These are phyloP conservation scores for Dryas drummondii DNA, from an alignment of 306 rosid genomes.

Conservation along the genomic window DNA sequence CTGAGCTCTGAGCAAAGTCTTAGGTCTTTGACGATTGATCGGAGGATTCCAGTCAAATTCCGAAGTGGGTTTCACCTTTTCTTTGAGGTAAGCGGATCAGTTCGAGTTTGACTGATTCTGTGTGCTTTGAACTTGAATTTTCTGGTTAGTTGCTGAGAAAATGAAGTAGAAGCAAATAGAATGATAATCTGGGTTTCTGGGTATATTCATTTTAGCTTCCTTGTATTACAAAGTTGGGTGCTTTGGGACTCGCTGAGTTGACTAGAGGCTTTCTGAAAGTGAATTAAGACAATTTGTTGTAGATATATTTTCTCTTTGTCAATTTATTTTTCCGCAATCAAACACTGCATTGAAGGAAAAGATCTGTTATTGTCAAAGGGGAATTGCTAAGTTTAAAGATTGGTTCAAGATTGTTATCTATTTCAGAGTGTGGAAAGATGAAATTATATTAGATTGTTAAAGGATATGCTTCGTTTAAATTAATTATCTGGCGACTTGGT, in stretches of 20 bases:
- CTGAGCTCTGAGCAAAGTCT: constrained; percentile 2
- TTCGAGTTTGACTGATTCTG: constrained; percentile 16
- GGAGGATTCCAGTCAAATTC: constrained; percentile 18
- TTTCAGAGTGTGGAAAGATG: background rate
- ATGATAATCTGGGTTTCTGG: constrained; percentile 8
- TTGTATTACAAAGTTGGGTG: background rate
- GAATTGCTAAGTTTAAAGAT: constrained; percentile 23
- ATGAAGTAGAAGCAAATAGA: background rate
- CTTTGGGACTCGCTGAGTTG: constrained; percentile 18
- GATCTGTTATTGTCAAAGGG: constrained; percentile 15
- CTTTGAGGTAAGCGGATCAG: constrained; percentile 57
- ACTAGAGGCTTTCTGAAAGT: background rate
- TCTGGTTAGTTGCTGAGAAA: constrained; percentile 20
- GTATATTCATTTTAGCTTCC: constrained; percentile 18
- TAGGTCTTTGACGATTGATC: constrained; percentile 19
- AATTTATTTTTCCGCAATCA: constrained; percentile 11
- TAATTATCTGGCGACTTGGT: constrained; percentile 16
- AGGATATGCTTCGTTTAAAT: constrained; percentile 20
- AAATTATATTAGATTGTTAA: constrained; percentile 4
- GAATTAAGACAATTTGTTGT: background rate
- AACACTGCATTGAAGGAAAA: background rate
- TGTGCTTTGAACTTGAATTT: constrained; percentile 4
- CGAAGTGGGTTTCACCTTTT: constrained; percentile 17
- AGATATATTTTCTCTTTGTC: background rate
- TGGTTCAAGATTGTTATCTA: constrained; percentile 25